Conservation (phyloP, 768 basidiomycete genomes). For the Calvatia gigantea region DNA sequence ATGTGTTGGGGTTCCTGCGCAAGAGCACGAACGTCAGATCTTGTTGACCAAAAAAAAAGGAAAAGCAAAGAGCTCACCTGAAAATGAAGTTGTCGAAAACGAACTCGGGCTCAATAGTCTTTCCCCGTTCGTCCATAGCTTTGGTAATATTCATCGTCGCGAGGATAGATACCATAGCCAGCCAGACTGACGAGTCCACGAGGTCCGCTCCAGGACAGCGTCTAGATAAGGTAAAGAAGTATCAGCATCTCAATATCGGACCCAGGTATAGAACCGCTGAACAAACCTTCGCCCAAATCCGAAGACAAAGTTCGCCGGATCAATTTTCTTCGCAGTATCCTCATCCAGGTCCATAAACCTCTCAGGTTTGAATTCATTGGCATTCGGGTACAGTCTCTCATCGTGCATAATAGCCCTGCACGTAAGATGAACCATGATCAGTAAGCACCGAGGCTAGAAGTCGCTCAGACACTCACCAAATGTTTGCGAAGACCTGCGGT, state of each 20-base stretch:
- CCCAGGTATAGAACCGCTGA: too few species aligned
- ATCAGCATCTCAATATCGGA: too few species aligned
- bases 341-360: constrained; percentile 40
- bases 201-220: constrained; percentile 64
- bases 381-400: constrained; percentile 45
- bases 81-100: constrained; percentile 61
- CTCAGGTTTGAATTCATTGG: constrained; percentile 50
- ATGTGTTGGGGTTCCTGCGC: constrained; percentile 42
- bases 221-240: constrained; percentile 23
- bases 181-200: constrained; percentile 61
- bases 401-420: constrained; percentile 48
- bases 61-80: constrained; percentile 34
- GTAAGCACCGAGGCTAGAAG: too few species aligned
- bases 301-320: constrained; percentile 34
- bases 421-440: constrained; percentile 4
- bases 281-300: constrained; percentile 40
- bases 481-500: constrained; percentile 50
- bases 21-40: background rate
- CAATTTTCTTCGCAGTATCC: constrained; percentile 22
- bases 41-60: background rate
- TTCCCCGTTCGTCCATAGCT: constrained; percentile 46
- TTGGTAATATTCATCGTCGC: constrained; percentile 56
- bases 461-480: constrained; percentile 40
- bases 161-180: constrained; percentile 51
- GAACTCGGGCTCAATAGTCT: constrained; percentile 42